A percentile compares a stretch with the other conserved stretches of the same genome.
These are phyloP conservation scores for Steccherinum ochraceum DNA, from an alignment of 768 basidiomycete species.

Conservation along the genomic window DNA sequence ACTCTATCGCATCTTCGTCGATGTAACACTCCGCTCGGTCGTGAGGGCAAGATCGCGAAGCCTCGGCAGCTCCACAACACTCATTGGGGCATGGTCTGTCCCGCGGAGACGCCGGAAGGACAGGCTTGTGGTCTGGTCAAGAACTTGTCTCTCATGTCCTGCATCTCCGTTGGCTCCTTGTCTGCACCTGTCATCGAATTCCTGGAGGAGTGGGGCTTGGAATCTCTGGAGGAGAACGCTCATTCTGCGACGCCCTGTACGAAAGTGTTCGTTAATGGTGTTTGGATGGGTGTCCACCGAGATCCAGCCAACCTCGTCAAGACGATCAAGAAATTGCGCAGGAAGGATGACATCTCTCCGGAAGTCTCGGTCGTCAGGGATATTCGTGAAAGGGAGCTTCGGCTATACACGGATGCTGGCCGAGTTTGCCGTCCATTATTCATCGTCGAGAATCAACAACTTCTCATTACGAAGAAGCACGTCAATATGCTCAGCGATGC, in stretches of 20 bases:
- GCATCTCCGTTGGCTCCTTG: constrained; percentile 95
- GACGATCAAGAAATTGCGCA: constrained; percentile 85
- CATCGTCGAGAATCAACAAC: constrained; percentile 89
- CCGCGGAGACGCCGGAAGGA: constrained; percentile 98
- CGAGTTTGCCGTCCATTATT: constrained; percentile 96
- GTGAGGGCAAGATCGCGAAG: constrained; percentile 98
- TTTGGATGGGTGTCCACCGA: constrained; percentile 99
- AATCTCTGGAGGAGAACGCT: constrained; percentile 90
- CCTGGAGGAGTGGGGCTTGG: constrained; percentile 96
- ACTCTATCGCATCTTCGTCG: constrained; percentile 97
- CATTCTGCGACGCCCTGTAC: constrained; percentile 79
- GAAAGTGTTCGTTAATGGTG: constrained; percentile 98
- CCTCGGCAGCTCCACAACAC: constrained; percentile 99
- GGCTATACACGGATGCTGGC: constrained; percentile 94
- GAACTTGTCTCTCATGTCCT: constrained; percentile 95
- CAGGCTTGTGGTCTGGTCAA: constrained; percentile 99
- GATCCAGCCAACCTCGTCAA: constrained; percentile 89
- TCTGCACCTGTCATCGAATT: constrained; percentile 97
- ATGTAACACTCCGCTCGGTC: constrained; percentile 95
- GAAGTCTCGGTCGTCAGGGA: constrained; percentile 98
- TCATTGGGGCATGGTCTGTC: constrained; percentile 99
- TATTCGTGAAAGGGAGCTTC: constrained; percentile 90
- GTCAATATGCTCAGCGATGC: constrained; percentile 63
- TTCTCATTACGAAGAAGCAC: constrained; percentile 79
- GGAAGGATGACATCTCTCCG: constrained; percentile 91